Conservation (phyloP, 2,329 filamentous ascomycete species). For the Acrodontium crateriforme region DNA sequence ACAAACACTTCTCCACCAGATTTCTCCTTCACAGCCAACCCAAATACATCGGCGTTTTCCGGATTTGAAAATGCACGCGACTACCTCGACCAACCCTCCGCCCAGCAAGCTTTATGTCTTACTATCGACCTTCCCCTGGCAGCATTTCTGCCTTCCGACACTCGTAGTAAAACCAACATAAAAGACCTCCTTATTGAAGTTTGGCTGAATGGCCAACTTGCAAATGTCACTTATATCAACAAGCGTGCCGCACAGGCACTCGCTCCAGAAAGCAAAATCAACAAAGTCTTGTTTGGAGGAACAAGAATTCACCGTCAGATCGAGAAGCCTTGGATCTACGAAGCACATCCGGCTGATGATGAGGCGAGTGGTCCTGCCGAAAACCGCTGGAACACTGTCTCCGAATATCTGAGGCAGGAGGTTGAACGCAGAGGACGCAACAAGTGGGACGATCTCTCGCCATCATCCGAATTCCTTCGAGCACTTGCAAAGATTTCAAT, state of each 20-base stretch:
- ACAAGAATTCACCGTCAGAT: constrained; percentile 24
- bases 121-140: constrained; percentile 15
- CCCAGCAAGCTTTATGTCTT: constrained; percentile 12
- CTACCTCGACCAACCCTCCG: constrained; percentile 1
- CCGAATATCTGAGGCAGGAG: constrained; percentile 20
- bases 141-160: too few relatives aligned
- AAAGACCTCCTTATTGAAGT: constrained; percentile 34
- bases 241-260: constrained; percentile 2
- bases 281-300: constrained; percentile 23
- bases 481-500: constrained; percentile 25
- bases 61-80: constrained; percentile 1
- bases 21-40: too few relatives aligned
- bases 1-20: too few relatives aligned
- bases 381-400: constrained; percentile 25
- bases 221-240: constrained; percentile 13
- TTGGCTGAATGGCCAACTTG: constrained; percentile 33
- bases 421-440: constrained; percentile 22
- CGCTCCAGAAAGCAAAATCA: constrained; percentile 5
- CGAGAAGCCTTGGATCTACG: constrained; percentile 33
- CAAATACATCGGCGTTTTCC: too few relatives aligned
- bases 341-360: constrained; percentile 9
- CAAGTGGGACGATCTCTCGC: constrained; percentile 18
- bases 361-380: constrained; percentile 5
- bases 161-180: constrained; percentile 19
- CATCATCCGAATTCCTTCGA: constrained; percentile 26